Evolutionary conservation across 768 basidiomycete species (phyloP).

Genomic region (Lactifluus pinguis): DNA sequence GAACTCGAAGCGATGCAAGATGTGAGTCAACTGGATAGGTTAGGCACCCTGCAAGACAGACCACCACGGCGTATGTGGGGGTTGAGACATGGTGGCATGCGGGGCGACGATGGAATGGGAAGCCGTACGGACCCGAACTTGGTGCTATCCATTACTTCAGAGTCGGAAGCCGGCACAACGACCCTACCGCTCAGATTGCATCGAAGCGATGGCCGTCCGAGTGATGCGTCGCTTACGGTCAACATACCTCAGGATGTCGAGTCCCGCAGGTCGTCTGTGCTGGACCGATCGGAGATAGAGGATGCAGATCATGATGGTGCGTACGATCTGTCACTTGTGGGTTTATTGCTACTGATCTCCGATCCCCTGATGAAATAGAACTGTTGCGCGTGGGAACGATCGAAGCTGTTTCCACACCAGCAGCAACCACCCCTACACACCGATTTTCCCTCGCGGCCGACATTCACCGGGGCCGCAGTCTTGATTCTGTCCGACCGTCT

Average conservation of each 20-base stretch:
- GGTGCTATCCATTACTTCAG: slow-evolving; percentile 19
- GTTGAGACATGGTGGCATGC: slow-evolving; percentile 19
- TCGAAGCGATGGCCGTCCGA: slow-evolving; percentile 11
- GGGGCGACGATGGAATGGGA: slow-evolving; percentile 12
- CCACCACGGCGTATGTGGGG: slow-evolving; percentile 20
- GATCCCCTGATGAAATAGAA: slow-evolving; percentile 26
- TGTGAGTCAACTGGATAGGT: neutral
- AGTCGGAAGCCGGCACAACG: slow-evolving; percentile 7
- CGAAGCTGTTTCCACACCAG: slow-evolving; percentile 43
- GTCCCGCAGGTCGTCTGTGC: slow-evolving; percentile 27
- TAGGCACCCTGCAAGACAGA: neutral
- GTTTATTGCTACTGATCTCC: neutral
- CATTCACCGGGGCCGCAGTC: slow-evolving; percentile 1
- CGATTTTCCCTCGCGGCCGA: slow-evolving; percentile 23
- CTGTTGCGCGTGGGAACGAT: slow-evolving; percentile 42
- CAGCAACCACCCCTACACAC: slow-evolving; percentile 31
- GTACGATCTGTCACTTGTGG: slow-evolving; percentile 4
- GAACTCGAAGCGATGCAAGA: slow-evolving; percentile 26
- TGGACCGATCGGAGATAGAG: slow-evolving; percentile 23
- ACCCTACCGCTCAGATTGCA: slow-evolving; percentile 26
- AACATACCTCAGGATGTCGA: slow-evolving; percentile 31
- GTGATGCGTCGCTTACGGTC: slow-evolving; percentile 21
- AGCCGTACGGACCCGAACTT: slow-evolving; percentile 16
- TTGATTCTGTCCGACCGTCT: slow-evolving; percentile 6
- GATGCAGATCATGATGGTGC: slow-evolving; percentile 34